phyloP scores from a whole-genome alignment of 441 rosid species.

The Breynia disticha region DNA sequence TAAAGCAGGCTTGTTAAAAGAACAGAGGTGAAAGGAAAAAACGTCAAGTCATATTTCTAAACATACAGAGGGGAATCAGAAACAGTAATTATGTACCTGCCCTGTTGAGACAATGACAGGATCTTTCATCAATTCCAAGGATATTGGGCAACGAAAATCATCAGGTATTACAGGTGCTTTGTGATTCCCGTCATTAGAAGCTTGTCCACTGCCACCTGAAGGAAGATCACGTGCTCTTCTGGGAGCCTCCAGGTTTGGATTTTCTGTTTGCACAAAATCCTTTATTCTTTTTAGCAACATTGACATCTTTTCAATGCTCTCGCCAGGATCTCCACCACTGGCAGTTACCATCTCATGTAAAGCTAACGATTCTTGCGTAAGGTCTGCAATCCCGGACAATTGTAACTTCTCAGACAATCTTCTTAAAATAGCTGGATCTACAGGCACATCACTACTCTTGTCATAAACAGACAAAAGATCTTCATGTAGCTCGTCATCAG shows the following conservation, averaged over 20 bases:
- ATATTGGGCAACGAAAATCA: constrained; percentile 94
- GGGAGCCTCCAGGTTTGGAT: constrained; percentile 41
- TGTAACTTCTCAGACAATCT: constrained; percentile 77
- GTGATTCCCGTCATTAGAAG: too few relatives aligned
- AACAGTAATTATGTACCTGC: constrained; percentile 36
- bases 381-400: constrained; percentile 60
- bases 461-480: constrained; percentile 44
- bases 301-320: constrained; percentile 51
- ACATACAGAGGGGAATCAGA: too few relatives aligned
- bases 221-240: constrained; percentile 31
- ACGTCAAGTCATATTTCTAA: too few relatives aligned
- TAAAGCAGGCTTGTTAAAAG: too few relatives aligned
- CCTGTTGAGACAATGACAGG: constrained; percentile 99
- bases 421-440: constrained; percentile 47
- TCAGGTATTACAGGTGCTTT: constrained; percentile 93
- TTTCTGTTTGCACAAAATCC: constrained; percentile 42
- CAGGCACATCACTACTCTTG: constrained; percentile 50
- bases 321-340: constrained; percentile 52
- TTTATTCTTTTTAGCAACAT: constrained; percentile 63
- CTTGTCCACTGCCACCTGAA: too few relatives aligned
- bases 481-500: not conserved
- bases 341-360: constrained; percentile 61
- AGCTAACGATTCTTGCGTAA: constrained; percentile 68
- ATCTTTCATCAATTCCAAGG: constrained; percentile 95
- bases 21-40: too few relatives aligned